Percentiles rank a stretch among this genome's conserved stretches.
phyloP scores from a whole-genome alignment of 805 yeast species.

The Grigorovia transvaalensis region DNA sequence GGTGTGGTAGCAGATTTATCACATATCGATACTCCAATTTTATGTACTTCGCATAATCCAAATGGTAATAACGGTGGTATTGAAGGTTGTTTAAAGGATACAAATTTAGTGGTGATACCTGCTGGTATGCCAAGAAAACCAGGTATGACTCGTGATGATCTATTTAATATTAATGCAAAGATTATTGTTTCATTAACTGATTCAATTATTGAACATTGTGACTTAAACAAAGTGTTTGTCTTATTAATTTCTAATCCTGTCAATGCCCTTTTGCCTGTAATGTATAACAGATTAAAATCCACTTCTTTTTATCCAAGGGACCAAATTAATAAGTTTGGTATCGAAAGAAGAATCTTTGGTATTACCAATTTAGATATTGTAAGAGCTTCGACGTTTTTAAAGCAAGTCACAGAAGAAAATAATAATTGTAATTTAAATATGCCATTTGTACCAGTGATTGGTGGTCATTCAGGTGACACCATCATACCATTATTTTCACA shows the following conservation, averaged over 20 bases:
- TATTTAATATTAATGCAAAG: constrained; percentile 73
- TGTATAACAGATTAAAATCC: constrained; percentile 61
- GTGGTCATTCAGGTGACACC: constrained; percentile 94
- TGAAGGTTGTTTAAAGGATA: not conserved
- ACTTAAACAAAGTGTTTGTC: constrained; percentile 58
- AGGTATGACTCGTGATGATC: constrained; percentile 88
- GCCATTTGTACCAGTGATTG: constrained; percentile 48
- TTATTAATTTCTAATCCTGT: constrained; percentile 88
- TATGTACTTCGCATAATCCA: not conserved
- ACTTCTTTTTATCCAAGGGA: constrained; percentile 26
- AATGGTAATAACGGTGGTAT: not conserved
- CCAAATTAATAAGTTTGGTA: constrained; percentile 37
- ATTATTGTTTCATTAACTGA: constrained; percentile 66
- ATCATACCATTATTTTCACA: constrained; percentile 74
- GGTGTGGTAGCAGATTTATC: constrained; percentile 87
- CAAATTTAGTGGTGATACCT: constrained; percentile 35
- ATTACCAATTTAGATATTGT: constrained; percentile 83
- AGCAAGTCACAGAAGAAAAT: constrained; percentile 43
- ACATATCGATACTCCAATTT: constrained; percentile 64
- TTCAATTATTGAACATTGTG: constrained; percentile 57
- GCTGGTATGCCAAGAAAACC: constrained; percentile 93
- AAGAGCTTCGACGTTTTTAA: constrained; percentile 66
- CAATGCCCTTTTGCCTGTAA: constrained; percentile 85
- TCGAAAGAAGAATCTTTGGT: constrained; percentile 71
- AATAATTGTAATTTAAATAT: constrained; percentile 22